These are phyloP conservation scores for Populus ilicifolia DNA, from an alignment of 345 rosid genomes.

Conservation along the genomic window DNA sequence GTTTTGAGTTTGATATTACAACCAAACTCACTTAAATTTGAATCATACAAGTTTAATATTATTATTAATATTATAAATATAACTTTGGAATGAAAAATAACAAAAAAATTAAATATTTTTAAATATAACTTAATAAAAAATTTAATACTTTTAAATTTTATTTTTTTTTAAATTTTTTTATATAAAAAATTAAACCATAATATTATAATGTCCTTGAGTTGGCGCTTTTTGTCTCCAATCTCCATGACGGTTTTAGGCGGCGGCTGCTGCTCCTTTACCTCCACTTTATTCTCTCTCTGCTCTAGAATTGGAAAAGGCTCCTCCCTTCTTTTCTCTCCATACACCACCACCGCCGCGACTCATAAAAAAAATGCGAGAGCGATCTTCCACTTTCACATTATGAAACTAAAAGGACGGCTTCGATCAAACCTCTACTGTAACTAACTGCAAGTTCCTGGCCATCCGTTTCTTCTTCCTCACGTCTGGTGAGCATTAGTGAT, in stretches of 20 bases:
- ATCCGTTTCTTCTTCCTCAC: not conserved
- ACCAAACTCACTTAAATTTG: no score
- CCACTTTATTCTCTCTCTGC: not conserved
- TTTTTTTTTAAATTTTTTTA: no score
- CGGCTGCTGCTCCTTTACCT: not conserved
- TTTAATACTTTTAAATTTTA: no score
- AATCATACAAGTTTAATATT: no score
- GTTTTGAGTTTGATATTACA: fast-evolving
- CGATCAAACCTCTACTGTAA: constrained; percentile 18
- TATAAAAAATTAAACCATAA: no score
- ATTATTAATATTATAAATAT: no score
- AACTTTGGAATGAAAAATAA: no score
- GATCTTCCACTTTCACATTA: not conserved
- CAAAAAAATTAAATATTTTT: no score
- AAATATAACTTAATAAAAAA: no score
- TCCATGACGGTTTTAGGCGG: constrained; percentile 6
- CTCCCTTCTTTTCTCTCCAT: not conserved
- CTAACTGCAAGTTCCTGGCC: constrained; percentile 9
- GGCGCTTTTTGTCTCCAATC: not conserved
- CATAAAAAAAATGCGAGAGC: not conserved
- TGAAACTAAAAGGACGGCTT: constrained; percentile 11
- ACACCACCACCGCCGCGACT: not conserved
- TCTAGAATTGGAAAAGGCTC: no score
- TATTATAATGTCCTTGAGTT: no score
- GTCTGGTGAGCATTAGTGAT: constrained; percentile 11